Base-by-base conservation (phyloP, 306 rosid species). In the Sicyos baderoa region DNA sequence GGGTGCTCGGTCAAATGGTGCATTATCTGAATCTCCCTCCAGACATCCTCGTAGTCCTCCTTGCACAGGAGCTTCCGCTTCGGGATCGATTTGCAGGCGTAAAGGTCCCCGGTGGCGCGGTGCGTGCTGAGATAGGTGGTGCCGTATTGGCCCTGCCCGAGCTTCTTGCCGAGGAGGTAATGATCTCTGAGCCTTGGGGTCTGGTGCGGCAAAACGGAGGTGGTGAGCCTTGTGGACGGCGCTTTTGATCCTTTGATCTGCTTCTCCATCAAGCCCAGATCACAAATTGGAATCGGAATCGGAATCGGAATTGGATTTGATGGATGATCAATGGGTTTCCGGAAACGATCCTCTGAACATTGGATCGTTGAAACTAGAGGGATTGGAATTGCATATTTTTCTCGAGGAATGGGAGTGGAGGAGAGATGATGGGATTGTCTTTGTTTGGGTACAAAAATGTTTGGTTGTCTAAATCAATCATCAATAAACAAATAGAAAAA, bases 11-110 rank as follows among this genome's bases (percentile, higher is more conserved):
- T 88, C 18, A 90, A 74, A 71, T 90, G 97, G 58, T 88, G 97
- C 97, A 90, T 90, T 83, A 90, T 90, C 81, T 90, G 92, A 82
- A 90, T 84, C 92, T 90, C 97, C 54, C 97, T 80, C 95, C 97
- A 90, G 32, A 90, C 97, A 32, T 90, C 95, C 0, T 90, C 97
- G 64, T 84, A 90, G 54, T 90, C 95, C 32, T 88, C 97, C 13
- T 70, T 75, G 72, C 87, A 88, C 40, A 84, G 9, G 13, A 90
- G 88, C 86, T 90, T 90, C 4, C 95, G 83, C 81, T 90, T 90
- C 2, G 97, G 97, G 77, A 90, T 90, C 6, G 97, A 88, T 76
- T 90, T 90, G 81, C 97, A 90, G n/a, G 97, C 97, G 23, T 54
- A 88, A 0, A 78, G 81, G 32, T 71, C 74, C 7, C 89, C 88